These are phyloP conservation scores for Annulohypoxylon bovei DNA, from an alignment of 495 filamentous ascomycete genomes.

Conservation along the genomic window DNA sequence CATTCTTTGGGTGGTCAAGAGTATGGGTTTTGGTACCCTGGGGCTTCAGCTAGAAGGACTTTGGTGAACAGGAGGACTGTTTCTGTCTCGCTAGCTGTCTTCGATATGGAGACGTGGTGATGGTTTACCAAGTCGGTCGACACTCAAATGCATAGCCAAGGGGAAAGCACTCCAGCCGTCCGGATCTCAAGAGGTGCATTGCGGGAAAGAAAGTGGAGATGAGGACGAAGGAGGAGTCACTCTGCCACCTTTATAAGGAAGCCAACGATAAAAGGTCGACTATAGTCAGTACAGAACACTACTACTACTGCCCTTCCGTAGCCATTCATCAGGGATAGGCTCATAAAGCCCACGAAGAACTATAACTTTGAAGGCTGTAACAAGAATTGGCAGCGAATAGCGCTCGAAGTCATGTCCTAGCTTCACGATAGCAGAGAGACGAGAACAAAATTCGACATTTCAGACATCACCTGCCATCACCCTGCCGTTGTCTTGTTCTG, in stretches of 20 bases:
- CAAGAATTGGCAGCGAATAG: slow-evolving; percentile 62
- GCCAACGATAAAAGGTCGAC: slow-evolving; percentile 49
- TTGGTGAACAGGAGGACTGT: slow-evolving; percentile 30
- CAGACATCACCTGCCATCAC: slow-evolving; percentile 43
- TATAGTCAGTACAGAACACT: slow-evolving; percentile 50
- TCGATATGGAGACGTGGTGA: slow-evolving; percentile 36
- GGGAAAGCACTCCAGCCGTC: slow-evolving; percentile 29
- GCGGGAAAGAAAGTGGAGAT: slow-evolving; percentile 34
- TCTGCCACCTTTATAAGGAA: slow-evolving; percentile 45
- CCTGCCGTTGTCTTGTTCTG: slow-evolving; percentile 39
- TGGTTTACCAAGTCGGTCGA: slow-evolving; percentile 40
- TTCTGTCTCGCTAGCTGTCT: slow-evolving; percentile 39
- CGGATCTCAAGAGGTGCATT: slow-evolving; percentile 41
- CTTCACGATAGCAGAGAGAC: slow-evolving; percentile 70
- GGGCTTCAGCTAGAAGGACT: slow-evolving; percentile 27
- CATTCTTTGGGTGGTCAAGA: slow-evolving; percentile 19
- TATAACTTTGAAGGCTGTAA: slow-evolving; percentile 48
- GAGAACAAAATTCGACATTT: slow-evolving; percentile 57
- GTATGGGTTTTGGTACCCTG: slow-evolving; percentile 31
- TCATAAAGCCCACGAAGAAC: slow-evolving; percentile 53
- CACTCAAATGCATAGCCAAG: slow-evolving; percentile 44
- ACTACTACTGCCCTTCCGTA: slow-evolving; percentile 55
- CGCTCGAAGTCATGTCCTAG: slow-evolving; percentile 60
- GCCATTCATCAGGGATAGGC: slow-evolving; percentile 58
- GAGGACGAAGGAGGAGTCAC: slow-evolving; percentile 37